phyloP scores from a whole-genome alignment of 164 flowering plant species.

The Annona cherimola region DNA sequence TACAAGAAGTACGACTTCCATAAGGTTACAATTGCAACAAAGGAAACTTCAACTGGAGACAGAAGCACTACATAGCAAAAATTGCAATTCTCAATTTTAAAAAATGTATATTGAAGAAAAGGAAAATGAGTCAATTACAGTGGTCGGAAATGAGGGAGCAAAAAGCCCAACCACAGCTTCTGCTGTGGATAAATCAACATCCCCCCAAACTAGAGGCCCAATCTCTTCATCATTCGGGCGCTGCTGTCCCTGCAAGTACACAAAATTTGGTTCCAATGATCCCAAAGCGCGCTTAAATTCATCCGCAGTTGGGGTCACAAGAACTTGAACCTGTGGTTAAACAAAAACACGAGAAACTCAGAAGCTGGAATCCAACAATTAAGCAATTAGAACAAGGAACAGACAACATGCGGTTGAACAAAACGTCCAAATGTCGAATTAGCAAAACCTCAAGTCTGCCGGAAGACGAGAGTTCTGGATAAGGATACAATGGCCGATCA shows the following conservation, averaged over 20 bases:
- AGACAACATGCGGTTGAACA: neutral
- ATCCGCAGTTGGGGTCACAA: conserved; percentile 46
- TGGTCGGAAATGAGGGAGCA: conserved; percentile 51
- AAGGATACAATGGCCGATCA: conserved; percentile 37
- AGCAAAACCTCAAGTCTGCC: conserved; percentile 72
- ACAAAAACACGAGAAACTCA: neutral
- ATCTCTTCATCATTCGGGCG: conserved; percentile 40
- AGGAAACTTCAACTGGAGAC: neutral
- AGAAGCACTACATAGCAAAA: neutral
- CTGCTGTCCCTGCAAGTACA: conserved; percentile 66
- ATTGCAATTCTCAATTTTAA: neutral
- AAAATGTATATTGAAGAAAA: neutral
- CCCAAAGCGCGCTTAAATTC: conserved; percentile 51
- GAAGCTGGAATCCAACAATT: neutral
- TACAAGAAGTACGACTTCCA: neutral
- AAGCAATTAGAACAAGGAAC: neutral
- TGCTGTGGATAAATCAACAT: conserved; percentile 38
- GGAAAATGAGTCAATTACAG: conserved; percentile 38
- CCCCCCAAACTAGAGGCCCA: conserved; percentile 56
- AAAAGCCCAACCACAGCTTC: conserved; percentile 54
- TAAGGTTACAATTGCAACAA: neutral
- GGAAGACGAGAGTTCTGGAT: conserved; percentile 61
- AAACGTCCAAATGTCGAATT: neutral
- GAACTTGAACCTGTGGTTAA: conserved; percentile 49
- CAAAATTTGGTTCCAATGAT: conserved; percentile 45